Evolutionary conservation across 1,284 basidiomycete species (phyloP), one percentile per base, ranked within the genome.

Genomic region (Earliella scabrosa): DNA sequence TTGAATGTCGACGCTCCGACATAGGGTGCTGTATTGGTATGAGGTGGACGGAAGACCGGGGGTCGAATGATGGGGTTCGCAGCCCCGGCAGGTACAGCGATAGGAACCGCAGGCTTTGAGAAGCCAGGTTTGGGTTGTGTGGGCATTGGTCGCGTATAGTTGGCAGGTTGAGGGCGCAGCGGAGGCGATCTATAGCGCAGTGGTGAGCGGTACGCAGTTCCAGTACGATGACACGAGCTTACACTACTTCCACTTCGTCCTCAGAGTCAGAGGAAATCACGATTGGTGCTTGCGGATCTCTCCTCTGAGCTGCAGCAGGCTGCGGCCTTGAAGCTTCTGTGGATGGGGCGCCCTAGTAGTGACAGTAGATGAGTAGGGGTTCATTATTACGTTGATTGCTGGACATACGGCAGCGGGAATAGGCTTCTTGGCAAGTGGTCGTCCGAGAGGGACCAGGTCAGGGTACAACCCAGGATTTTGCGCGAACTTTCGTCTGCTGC

Each of bases 261-360:
- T 71, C 70, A 9, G 64, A 65, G 41, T 69, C 68, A 3, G 66
- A 66, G 0, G 60, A 57, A 20, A 69, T 64, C 10, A 66, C 62
- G 7, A 70, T 61, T 1, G 63, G 57, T 4, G 35, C 50, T 3
- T 23, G 27, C 1, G 41, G 53, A 2, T 20, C 43, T 32, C 32
- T n/a, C 39, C 16, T 18, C n/a, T 2, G 46, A 13, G n/a, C 16
- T 20, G 14, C 21, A 2, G 21, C 7, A 7, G 23, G 16, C 13
- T 49, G 23, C 11, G 56, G 50, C 2, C 56, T 55, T 18, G 49
- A 45, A n/a, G 36, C 32, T 23, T 48, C 55, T 14, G 47, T 54
- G 3, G 62, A 61, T 1, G 50, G 40, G 13, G 59, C n/a, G n/a
- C n/a, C n/a, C n/a, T n/a, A n/a, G n/a, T n/a, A n/a, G n/a, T n/a